A percentile compares a stretch with the other conserved stretches of the same genome.
Evolutionary conservation across 192 early-diverging fungal genomes (phyloP).

Genomic region (Glomus cerebriforme): DNA sequence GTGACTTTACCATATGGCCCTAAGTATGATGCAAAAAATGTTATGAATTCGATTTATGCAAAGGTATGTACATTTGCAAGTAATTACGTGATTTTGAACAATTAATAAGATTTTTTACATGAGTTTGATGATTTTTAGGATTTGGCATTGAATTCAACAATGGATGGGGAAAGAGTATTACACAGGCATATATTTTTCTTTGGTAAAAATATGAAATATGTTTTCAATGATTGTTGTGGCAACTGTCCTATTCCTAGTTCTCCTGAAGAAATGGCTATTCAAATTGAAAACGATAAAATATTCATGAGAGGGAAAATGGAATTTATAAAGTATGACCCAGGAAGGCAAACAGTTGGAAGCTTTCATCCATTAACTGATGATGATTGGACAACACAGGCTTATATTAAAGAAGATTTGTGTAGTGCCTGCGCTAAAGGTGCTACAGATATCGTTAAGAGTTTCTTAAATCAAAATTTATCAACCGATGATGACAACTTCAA

Average conservation of each 20-base stretch:
- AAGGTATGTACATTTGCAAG: too few species aligned
- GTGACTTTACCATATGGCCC: not conserved
- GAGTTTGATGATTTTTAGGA: too few species aligned
- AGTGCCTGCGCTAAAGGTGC: not conserved
- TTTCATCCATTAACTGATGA: not conserved
- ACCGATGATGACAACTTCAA: not conserved
- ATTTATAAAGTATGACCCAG: conserved; percentile 3
- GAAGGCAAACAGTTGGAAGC: not conserved
- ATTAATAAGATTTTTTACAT: too few species aligned
- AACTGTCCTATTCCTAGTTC: not conserved
- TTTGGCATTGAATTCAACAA: conserved; percentile 7
- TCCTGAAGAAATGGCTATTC: not conserved
- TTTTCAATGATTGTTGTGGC: conserved; percentile 22
- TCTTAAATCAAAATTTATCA: not conserved
- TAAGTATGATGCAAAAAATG: not conserved
- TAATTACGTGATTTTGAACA: too few species aligned
- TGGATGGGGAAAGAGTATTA: not conserved
- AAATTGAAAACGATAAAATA: not conserved
- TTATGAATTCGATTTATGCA: not conserved
- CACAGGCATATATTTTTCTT: conserved; percentile 19
- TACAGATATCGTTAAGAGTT: not conserved
- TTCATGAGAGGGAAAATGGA: conserved; percentile 1
- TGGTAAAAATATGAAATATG: conserved; percentile 23
- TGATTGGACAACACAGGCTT: conserved; percentile 11
- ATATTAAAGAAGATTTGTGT: conserved; percentile 7